Conservation (phyloP, 2,329 filamentous ascomycete species). For the Microthyrium microscopicum region DNA sequence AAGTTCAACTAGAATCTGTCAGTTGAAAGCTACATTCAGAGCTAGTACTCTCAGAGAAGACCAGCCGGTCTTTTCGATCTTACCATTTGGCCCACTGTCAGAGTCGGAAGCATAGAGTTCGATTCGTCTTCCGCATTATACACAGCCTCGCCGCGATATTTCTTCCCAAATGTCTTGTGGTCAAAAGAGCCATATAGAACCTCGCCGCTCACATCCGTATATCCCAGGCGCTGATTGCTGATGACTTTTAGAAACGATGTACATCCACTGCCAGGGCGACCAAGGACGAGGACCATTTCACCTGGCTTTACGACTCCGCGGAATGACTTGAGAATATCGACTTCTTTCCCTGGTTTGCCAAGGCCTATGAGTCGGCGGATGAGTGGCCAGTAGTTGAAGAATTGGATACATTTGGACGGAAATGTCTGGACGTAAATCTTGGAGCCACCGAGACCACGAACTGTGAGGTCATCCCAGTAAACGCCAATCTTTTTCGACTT, state of each 20-base stretch:
- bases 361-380: slow-evolving; percentile 45
- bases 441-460: slow-evolving; percentile 56
- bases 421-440: slow-evolving; percentile 62
- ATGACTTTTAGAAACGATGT: slow-evolving; percentile 39
- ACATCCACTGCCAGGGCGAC: slow-evolving; percentile 49
- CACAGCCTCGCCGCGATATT: slow-evolving; percentile 65
- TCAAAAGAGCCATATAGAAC: slow-evolving; percentile 63
- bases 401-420: slow-evolving; percentile 57
- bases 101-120: slow-evolving; percentile 65
- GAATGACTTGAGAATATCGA: slow-evolving; percentile 59
- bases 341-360: slow-evolving; percentile 51
- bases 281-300: slow-evolving; percentile 77
- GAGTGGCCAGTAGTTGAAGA: slow-evolving; percentile 58
- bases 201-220: slow-evolving; percentile 48
- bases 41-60: too few species aligned
- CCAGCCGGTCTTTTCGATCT: too few species aligned
- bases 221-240: slow-evolving; percentile 39
- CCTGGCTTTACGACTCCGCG: slow-evolving; percentile 52
- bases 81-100: slow-evolving; percentile 80
- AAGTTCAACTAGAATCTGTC: too few species aligned
- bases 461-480: slow-evolving; percentile 61
- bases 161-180: slow-evolving; percentile 48
- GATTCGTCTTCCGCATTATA: slow-evolving; percentile 81
- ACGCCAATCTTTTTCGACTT: slow-evolving; percentile 65
- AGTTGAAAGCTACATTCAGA: too few species aligned